Evolutionary conservation across 305 asterid species (phyloP).

Genomic region (Fraxinus platypoda): DNA sequence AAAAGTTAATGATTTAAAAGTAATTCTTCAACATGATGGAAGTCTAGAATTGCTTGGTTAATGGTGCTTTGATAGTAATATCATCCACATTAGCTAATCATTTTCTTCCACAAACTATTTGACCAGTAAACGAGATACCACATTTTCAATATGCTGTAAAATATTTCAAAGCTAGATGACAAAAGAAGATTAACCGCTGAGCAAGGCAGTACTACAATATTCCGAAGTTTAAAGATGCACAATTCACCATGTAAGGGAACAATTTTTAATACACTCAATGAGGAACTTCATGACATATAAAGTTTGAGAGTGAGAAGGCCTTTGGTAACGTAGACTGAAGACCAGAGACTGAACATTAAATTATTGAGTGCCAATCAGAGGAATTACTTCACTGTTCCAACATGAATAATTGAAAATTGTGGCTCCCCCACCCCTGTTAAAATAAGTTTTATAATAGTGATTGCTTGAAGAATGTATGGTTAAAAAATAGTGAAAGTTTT

Average conservation of each 20-base stretch:
- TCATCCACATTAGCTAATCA: background rate
- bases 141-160: background rate
- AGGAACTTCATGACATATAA: background rate
- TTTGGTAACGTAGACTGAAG: background rate
- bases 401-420: background rate
- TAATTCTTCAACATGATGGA: background rate
- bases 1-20: conserved; percentile 13
- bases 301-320: background rate
- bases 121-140: conserved; percentile 8
- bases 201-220: background rate
- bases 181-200: background rate
- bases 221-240: background rate
- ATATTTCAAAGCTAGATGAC: background rate
- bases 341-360: background rate
- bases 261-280: background rate
- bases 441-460: no score
- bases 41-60: background rate
- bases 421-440: no score
- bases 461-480: no score
- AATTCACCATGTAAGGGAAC: background rate
- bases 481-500: no score
- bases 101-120: background rate
- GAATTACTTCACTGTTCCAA: background rate
- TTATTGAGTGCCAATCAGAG: background rate
- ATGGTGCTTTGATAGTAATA: background rate